Percentiles rank a stretch among this genome's conserved stretches.
These are phyloP conservation scores for Yamagishiella unicocca DNA, from an alignment of 139 green algal genomes.

Conservation along the genomic window DNA sequence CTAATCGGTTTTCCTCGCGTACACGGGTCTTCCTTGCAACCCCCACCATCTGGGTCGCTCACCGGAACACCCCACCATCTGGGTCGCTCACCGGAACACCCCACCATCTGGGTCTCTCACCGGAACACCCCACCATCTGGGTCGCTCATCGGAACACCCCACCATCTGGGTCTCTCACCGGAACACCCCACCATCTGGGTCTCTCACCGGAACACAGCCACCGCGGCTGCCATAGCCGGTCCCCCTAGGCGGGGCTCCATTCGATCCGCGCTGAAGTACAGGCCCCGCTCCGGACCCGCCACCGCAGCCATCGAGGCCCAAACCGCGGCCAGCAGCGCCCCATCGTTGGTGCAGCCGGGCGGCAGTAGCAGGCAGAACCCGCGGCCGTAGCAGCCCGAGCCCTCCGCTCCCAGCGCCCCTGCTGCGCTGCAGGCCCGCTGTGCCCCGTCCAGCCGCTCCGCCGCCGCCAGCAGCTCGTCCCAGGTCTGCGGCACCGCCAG, in stretches of 20 bases:
- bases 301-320: conserved; percentile 14
- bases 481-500: conserved; percentile 5
- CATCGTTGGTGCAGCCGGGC: conserved; percentile 15
- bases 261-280: background rate
- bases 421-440: background rate
- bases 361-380: conserved; percentile 32
- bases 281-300: background rate
- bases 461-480: background rate
- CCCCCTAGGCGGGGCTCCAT: background rate
- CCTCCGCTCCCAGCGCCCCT: background rate
- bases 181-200: no score
- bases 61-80: no score
- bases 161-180: no score
- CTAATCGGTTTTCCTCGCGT: no score
- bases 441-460: background rate
- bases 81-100: no score
- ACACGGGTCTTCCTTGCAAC: no score
- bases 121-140: no score
- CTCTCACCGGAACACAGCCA: background rate
- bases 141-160: no score
- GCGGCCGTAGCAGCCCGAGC: conserved; percentile 6
- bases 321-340: conserved; percentile 16
- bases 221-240: background rate
- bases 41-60: no score
- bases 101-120: no score